These are phyloP conservation scores for Saccharum hybrid DNA, from an alignment of 202 grass and related monocot species.

Conservation along the genomic window DNA sequence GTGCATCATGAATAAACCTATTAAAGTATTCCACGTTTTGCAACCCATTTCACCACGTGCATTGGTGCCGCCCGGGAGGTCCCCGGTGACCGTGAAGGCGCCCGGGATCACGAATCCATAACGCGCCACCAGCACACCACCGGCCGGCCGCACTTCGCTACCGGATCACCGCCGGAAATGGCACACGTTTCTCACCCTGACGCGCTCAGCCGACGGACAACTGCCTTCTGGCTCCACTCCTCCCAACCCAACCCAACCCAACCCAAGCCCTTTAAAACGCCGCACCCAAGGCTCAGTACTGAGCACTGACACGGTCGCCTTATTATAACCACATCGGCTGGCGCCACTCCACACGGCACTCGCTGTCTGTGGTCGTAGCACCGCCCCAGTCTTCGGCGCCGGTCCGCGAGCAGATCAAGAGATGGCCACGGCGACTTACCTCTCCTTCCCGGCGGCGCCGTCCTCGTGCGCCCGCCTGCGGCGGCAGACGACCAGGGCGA, in stretches of 20 bases:
- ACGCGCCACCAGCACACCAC: constrained; percentile 17
- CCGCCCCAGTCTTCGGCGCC: not conserved
- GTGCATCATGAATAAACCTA: too few relatives aligned
- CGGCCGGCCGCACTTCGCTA: not conserved
- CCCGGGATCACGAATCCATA: not conserved
- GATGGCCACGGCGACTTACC: constrained; percentile 44
- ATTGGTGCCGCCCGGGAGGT: not conserved
- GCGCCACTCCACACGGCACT: not conserved
- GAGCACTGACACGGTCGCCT: not conserved
- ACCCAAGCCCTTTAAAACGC: not conserved
- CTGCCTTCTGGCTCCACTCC: not conserved
- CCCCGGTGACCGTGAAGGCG: not conserved
- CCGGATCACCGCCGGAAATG: not conserved
- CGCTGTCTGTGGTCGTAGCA: not conserved
- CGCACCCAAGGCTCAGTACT: too few relatives aligned
- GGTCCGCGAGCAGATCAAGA: not conserved
- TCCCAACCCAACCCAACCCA: not conserved
- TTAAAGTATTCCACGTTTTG: not conserved
- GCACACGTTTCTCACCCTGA: constrained; percentile 15
- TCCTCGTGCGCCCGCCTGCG: not conserved
- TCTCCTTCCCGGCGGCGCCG: constrained; percentile 34
- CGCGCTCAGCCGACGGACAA: not conserved
- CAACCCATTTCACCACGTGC: constrained; percentile 2
- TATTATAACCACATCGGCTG: not conserved
- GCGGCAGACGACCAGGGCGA: constrained; percentile 12